A percentile compares a stretch with the other conserved stretches of the same genome.
Conservation (phyloP, 306 rosid genomes). For the Glycine latifolia region DNA sequence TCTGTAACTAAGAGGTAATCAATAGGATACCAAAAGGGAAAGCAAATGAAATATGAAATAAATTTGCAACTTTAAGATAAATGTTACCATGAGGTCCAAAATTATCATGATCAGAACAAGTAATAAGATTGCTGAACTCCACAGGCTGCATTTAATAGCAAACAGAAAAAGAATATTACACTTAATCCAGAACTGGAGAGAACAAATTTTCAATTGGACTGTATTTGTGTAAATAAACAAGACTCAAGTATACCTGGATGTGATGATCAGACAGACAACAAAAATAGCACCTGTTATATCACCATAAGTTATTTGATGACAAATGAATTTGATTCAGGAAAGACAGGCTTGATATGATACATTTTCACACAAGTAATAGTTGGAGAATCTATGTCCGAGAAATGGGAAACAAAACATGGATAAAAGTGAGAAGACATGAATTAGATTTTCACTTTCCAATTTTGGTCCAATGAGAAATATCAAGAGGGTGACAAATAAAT, state of each 20-base stretch:
- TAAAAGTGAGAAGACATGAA: constrained; percentile 20
- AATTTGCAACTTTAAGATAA: background rate
- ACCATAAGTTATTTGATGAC: constrained; percentile 37
- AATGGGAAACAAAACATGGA: constrained; percentile 20
- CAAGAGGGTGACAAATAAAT: constrained; percentile 8
- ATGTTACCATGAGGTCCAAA: constrained; percentile 88
- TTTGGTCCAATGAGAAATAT: constrained; percentile 23
- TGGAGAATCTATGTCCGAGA: constrained; percentile 26
- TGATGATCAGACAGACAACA: constrained; percentile 80
- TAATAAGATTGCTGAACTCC: constrained; percentile 86
- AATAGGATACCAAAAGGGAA: constrained; percentile 21
- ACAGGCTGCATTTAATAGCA: constrained; percentile 68
- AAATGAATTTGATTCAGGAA: constrained; percentile 24
- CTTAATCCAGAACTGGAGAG: constrained; percentile 16
- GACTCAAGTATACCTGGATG: constrained; percentile 72
- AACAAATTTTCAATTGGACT: constrained; percentile 5
- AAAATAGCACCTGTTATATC: constrained; percentile 84
- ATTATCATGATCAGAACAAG: constrained; percentile 91
- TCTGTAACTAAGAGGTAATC: constrained; percentile 20
- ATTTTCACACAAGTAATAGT: constrained; percentile 12
- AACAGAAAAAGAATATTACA: constrained; percentile 6
- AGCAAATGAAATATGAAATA: background rate
- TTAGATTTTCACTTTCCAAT: constrained; percentile 34
- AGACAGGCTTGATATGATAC: constrained; percentile 14
- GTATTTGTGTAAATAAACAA: background rate